A percentile compares a stretch with the other conserved stretches of the same genome.
Conservation (phyloP, 1,139 yeast species). For the Candida sp. region DNA sequence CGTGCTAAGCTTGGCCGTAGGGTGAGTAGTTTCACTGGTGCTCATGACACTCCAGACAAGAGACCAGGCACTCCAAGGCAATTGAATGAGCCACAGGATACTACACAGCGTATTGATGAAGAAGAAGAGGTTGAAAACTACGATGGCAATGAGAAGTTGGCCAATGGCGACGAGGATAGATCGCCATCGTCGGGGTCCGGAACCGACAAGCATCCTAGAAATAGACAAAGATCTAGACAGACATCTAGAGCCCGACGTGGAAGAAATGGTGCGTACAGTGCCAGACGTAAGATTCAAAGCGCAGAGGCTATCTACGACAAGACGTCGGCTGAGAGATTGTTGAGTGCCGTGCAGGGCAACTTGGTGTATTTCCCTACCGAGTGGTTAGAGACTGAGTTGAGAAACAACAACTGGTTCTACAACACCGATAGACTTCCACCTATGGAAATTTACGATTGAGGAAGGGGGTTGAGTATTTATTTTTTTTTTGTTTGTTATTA, state of each 20-base stretch:
- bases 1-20: conserved; percentile 13
- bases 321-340: conserved; percentile 74
- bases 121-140: not conserved
- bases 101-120: not conserved
- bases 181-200: not conserved
- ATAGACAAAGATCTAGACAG: not conserved
- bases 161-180: not conserved
- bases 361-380: conserved; percentile 89
- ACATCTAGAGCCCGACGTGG: conserved; percentile 19
- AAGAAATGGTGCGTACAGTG: conserved; percentile 31
- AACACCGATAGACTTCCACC: conserved; percentile 96
- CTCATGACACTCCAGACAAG: not conserved
- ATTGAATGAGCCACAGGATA: not conserved
- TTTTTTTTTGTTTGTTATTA: not conserved
- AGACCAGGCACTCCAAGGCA: conserved; percentile 1
- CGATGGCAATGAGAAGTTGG: not conserved
- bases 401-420: conserved; percentile 94
- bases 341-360: conserved; percentile 84
- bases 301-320: conserved; percentile 62
- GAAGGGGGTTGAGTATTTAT: not conserved
- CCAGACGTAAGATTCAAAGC: conserved; percentile 46
- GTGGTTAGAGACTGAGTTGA: conserved; percentile 89
- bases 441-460: conserved; percentile 85
- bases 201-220: not conserved
- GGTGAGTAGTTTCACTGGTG: conserved; percentile 11